phyloP scores from a whole-genome alignment of 768 basidiomycete species.

The Jaapia argillacea region DNA sequence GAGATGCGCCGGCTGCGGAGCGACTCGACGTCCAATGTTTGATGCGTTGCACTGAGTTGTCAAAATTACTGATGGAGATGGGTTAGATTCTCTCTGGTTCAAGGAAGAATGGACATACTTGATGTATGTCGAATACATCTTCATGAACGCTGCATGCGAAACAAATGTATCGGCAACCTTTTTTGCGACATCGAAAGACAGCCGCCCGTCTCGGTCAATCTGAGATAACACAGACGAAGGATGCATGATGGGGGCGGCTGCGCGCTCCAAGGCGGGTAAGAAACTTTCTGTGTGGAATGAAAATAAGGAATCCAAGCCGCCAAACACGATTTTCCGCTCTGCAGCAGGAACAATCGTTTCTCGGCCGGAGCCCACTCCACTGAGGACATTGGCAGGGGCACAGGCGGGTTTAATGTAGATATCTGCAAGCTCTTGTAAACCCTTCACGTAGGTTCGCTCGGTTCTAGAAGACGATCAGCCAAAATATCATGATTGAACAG shows the following conservation, averaged over 20 bases:
- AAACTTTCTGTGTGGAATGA: conserved; percentile 92
- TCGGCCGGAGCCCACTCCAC: conserved; percentile 60
- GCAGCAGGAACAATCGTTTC: conserved; percentile 79
- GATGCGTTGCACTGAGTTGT: conserved; percentile 82
- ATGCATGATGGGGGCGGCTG: conserved; percentile 59
- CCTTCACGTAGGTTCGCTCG: conserved; percentile 89
- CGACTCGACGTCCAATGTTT: conserved; percentile 74
- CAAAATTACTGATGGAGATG: conserved; percentile 65
- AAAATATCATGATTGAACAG: conserved; percentile 4
- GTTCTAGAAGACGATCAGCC: conserved; percentile 42
- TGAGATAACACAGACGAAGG: conserved; percentile 32
- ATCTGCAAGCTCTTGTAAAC: conserved; percentile 87
- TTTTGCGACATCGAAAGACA: conserved; percentile 67
- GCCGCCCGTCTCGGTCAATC: conserved; percentile 59
- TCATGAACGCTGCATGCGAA: conserved; percentile 95
- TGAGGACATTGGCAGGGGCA: conserved; percentile 57
- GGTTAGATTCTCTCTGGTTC: too few relatives aligned
- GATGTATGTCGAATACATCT: conserved; percentile 97
- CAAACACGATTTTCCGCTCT: conserved; percentile 89
- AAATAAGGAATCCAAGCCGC: conserved; percentile 80
- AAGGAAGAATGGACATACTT: conserved; percentile 48
- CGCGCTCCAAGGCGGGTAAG: conserved; percentile 79
- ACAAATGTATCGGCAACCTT: conserved; percentile 84
- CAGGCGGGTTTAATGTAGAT: conserved; percentile 89
- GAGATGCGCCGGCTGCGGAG: conserved; percentile 28